Evolutionary conservation across 1,284 basidiomycete genomes (phyloP).

Genomic region (Marasmius fiardii): DNA sequence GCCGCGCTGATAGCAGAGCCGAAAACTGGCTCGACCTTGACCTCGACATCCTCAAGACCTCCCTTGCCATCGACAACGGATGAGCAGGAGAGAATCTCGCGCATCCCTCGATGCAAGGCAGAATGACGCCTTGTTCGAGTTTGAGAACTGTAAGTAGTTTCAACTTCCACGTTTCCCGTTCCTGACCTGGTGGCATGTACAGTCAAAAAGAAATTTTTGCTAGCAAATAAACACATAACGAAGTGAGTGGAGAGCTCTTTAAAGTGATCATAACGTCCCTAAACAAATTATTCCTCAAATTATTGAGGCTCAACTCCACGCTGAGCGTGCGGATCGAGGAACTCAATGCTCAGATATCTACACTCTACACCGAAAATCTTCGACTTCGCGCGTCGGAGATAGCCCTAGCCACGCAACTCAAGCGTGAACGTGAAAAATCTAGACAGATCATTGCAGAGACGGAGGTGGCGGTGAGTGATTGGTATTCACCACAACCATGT

Average conservation of each 20-base stretch:
- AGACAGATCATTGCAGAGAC: constrained; percentile 66
- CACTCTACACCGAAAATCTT: constrained; percentile 76
- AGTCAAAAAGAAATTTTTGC: constrained; percentile 89
- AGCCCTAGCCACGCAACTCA: constrained; percentile 67
- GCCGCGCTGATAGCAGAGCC: constrained; percentile 10
- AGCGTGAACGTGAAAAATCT: constrained; percentile 74
- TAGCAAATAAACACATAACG: constrained; percentile 86
- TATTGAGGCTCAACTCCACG: constrained; percentile 71
- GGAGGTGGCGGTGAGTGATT: constrained; percentile 62
- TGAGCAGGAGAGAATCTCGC: constrained; percentile 80
- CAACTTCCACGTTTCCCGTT: constrained; percentile 4
- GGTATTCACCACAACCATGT: constrained; percentile 8
- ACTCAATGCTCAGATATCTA: constrained; percentile 75
- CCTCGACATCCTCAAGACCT: constrained; percentile 5
- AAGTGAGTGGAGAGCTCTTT: constrained; percentile 48
- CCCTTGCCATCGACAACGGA: constrained; percentile 39
- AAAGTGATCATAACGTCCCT: not conserved
- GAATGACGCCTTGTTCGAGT: constrained; percentile 76
- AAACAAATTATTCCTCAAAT: not conserved
- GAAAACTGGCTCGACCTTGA: constrained; percentile 10
- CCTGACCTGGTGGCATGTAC: constrained; percentile 27
- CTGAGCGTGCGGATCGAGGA: constrained; percentile 80
- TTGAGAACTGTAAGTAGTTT: constrained; percentile 69
- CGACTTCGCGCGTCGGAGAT: constrained; percentile 77
- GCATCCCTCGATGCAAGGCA: constrained; percentile 63